Percentiles rank a stretch among this genome's conserved stretches.
These are phyloP conservation scores for Calonectria hawksworthii DNA, from an alignment of 2,329 filamentous ascomycete species.

Conservation along the genomic window DNA sequence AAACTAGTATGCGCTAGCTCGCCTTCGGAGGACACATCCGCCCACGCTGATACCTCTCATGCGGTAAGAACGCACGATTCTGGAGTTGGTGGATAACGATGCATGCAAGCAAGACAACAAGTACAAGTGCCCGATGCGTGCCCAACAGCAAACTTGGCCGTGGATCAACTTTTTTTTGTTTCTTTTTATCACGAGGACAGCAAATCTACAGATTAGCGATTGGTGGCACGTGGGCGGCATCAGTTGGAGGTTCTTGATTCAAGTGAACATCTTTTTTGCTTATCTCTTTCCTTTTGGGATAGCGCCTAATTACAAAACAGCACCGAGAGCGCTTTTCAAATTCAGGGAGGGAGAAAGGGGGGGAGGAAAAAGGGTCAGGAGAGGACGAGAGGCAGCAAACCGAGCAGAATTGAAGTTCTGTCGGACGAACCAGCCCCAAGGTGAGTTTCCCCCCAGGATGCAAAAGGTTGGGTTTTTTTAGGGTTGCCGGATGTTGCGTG, in stretches of 20 bases:
- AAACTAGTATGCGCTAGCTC: conserved; percentile 17
- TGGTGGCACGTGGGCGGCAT: not conserved
- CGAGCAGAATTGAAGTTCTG: conserved; percentile 17
- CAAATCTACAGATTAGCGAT: not conserved
- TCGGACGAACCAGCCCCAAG: not conserved
- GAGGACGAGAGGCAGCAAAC: conserved; percentile 15
- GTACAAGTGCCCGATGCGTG: conserved; percentile 41
- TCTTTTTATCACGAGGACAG: not conserved
- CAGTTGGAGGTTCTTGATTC: conserved; percentile 13
- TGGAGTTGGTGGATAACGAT: conserved; percentile 31
- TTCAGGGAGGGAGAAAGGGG: conserved; percentile 28
- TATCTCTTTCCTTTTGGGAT: conserved; percentile 36
- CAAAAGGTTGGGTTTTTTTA: conserved; percentile 9
- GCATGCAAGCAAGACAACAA: conserved; percentile 32
- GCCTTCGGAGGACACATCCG: conserved; percentile 22
- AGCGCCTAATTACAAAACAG: conserved; percentile 48
- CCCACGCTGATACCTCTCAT: conserved; percentile 28
- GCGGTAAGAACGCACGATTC: conserved; percentile 37
- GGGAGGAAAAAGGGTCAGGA: not conserved
- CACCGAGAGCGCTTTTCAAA: conserved; percentile 45
- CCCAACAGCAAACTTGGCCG: conserved; percentile 29
- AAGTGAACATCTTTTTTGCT: conserved; percentile 44
- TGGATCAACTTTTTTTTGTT: not conserved
- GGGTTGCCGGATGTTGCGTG: conserved; percentile 21
- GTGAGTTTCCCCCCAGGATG: conserved; percentile 15